phyloP scores from a whole-genome alignment of 371 early-diverging fungal genomes.

The Mucor lusitanicus region DNA sequence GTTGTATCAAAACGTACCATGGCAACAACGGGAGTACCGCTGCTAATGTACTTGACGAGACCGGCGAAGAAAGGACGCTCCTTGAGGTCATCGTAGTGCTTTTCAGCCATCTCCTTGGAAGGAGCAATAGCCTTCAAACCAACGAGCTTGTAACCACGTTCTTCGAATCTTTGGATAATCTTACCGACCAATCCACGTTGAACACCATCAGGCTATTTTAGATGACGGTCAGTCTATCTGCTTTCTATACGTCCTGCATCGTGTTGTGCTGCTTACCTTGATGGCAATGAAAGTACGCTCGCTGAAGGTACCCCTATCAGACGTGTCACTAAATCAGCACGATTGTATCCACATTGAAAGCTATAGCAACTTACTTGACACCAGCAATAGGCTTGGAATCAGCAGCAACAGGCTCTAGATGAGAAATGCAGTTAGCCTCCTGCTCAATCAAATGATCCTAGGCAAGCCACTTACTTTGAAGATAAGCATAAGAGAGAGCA shows the following conservation, averaged over 20 bases:
- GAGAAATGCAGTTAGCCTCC: not conserved
- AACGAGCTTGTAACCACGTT: conserved; percentile 70
- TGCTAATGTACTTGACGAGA: conserved; percentile 77
- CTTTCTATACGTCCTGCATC: not conserved
- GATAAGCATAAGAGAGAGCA: conserved; percentile 51
- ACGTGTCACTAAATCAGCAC: not conserved
- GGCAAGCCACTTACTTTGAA: conserved; percentile 27
- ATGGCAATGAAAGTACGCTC: conserved; percentile 87
- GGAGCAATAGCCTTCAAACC: conserved; percentile 60
- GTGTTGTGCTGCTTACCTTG: conserved; percentile 40
- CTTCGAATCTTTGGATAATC: conserved; percentile 84
- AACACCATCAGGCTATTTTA: conserved; percentile 64
- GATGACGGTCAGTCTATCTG: not conserved
- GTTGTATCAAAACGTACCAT: conserved; percentile 27
- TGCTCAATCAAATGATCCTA: not conserved
- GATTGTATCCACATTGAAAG: not conserved
- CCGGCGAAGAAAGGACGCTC: conserved; percentile 87
- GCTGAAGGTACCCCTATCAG: conserved; percentile 52
- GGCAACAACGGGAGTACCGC: conserved; percentile 72
- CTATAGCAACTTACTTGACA: conserved; percentile 44
- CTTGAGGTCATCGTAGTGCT: conserved; percentile 90
- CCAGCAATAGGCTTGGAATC: conserved; percentile 66
- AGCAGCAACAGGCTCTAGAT: conserved; percentile 39
- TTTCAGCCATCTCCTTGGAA: conserved; percentile 68
- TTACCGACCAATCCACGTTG: conserved; percentile 86